phyloP scores from a whole-genome alignment of 23 red algal species.

The Agarophyton chilense region DNA sequence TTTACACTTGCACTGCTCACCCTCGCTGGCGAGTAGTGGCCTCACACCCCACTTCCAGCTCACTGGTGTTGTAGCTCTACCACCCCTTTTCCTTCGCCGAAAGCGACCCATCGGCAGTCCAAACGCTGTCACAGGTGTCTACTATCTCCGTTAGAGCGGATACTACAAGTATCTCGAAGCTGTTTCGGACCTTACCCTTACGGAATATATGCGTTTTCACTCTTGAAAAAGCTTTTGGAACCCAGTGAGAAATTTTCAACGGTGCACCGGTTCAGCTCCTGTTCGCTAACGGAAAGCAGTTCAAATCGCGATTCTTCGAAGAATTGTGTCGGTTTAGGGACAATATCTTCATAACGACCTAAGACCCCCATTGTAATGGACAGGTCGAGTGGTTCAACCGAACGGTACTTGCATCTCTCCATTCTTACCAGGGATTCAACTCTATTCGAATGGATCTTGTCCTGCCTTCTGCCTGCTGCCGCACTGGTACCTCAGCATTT shows the following conservation, averaged over 20 bases:
- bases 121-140: too few relatives aligned
- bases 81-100: too few relatives aligned
- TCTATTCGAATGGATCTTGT: background rate
- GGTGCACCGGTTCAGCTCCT: background rate
- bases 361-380: background rate
- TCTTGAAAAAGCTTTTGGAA: background rate
- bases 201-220: background rate
- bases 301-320: background rate
- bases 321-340: background rate
- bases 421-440: background rate
- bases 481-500: background rate
- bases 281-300: background rate
- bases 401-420: background rate
- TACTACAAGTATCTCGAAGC: background rate
- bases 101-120: too few relatives aligned
- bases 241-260: background rate
- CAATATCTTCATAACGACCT: background rate
- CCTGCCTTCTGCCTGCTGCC: too few relatives aligned
- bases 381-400: conserved; percentile 4
- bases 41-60: too few relatives aligned
- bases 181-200: background rate
- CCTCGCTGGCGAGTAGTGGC: too few relatives aligned
- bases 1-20: too few relatives aligned
- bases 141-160: too few relatives aligned
- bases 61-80: too few relatives aligned